Evolutionary conservation across 2,329 filamentous ascomycete genomes (phyloP), one percentile per base, ranked within the genome.

Genomic region (Sordariomycetes sp.): DNA sequence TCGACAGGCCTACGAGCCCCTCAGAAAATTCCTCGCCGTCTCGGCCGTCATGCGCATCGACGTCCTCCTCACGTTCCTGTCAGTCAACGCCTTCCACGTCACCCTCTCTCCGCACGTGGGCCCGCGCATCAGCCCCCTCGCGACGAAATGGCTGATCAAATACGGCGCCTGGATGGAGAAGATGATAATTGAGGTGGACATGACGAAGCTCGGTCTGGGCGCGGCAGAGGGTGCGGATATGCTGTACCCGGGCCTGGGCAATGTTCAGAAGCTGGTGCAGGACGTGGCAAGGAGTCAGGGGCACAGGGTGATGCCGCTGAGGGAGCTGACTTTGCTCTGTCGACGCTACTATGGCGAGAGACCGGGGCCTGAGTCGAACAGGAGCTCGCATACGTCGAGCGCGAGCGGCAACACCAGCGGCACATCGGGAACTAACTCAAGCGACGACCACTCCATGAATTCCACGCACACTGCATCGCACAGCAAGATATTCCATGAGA

Each of bases 131-230:
- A 57, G 53, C 21, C 58, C 59, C 0, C 48, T 61, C 0, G 56
- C 55, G 2, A 57, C 53, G 0, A 35, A 40, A 4, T 64, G 54
- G 53, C 40, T 61, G 18, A 49, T 51, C 20, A 43, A 34, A 7
- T 63, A 63, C 31, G 53, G 51, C 2, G 34, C 43, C 2, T 54
- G 58, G 21, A 57, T 64, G 42, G 51, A 44, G 12, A 47, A 50
- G 18, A 41, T 67, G 16, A 50, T 51, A 2, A 32, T 67, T 8
- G 63, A 67, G 38, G 20, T 67, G 2, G 63, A 66, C 38, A 46
- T 64, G 43, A 54, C 61, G 1, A 53, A 48, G 9, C 45, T 61
- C 8, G 49, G 53, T 2, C 58, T 57, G 16, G 57, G 57, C 3
- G 38, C 46, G 3, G 32, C 39, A 1, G 42, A 42, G 5, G 34